Evolutionary conservation across 805 yeast species (phyloP).

Genomic region (Torulaspora franciscae): DNA sequence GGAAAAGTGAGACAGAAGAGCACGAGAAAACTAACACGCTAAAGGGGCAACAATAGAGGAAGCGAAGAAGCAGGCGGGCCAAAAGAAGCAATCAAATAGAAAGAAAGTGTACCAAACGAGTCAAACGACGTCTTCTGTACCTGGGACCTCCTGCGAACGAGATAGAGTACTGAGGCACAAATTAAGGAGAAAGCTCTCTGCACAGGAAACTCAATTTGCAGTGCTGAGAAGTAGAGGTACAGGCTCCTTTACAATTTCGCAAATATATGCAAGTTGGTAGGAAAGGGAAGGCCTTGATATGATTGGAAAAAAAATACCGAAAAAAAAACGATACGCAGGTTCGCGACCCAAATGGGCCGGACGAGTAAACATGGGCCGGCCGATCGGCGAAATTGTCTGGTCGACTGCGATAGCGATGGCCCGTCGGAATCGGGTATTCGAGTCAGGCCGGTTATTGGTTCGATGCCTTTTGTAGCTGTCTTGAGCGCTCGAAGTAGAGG

Average conservation of each 20-base stretch:
- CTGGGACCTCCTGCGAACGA: background rate
- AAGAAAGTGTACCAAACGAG: background rate
- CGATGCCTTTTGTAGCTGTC: constrained; percentile 44
- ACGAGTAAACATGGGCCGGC: background rate
- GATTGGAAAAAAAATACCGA: background rate
- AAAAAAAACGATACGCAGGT: background rate
- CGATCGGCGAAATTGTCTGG: background rate
- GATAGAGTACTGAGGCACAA: background rate
- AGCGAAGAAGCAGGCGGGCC: background rate
- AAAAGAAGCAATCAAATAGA: constrained; percentile 1
- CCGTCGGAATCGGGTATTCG: background rate
- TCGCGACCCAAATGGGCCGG: background rate
- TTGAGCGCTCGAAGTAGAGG: constrained; percentile 73
- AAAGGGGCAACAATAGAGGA: background rate
- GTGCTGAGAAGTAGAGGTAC: background rate
- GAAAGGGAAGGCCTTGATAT: background rate
- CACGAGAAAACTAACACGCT: background rate
- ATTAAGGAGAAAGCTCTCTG: background rate
- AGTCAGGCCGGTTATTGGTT: background rate
- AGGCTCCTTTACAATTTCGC: background rate
- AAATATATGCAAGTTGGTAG: background rate
- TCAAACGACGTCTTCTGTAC: background rate
- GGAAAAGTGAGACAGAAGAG: background rate
- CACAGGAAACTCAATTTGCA: background rate
- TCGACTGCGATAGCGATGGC: no score